Base-by-base conservation (phyloP, 2,329 filamentous ascomycete genomes). In the Dothideomycetes sp. region DNA sequence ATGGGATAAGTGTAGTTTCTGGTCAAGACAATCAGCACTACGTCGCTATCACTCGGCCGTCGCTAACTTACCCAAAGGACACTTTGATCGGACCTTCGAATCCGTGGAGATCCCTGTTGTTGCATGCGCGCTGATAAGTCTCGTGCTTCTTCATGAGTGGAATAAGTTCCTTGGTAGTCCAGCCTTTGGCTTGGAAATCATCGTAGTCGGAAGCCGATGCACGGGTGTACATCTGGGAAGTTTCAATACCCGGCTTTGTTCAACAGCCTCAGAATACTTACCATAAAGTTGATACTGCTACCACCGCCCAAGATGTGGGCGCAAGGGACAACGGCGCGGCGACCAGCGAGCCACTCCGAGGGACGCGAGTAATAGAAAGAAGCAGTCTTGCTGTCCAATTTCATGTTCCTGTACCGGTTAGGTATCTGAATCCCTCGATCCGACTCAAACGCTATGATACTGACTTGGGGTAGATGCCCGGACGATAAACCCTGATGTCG, bases 21-120 rank as follows among this genome's bases (percentile, higher is more conserved):
- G 14, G 10, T n/a, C n/a, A n/a, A n/a, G n/a, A n/a, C n/a, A n/a
- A n/a, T n/a, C n/a, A n/a, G n/a, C n/a, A n/a, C n/a, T n/a, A n/a
- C n/a, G n/a, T n/a, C n/a, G n/a, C n/a, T n/a, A n/a, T n/a, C n/a
- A n/a, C n/a, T n/a, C n/a, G n/a, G n/a, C n/a, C n/a, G n/a, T n/a
- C n/a, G n/a, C n/a, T n/a, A n/a, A n/a, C 30, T 15, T 16, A 32
- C 30, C 81, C 80, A 47, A 87, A 87, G 0, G 81, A 86, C 30
- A 86, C 81, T 62, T 86, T 86, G 64, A 87, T 86, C 0, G 84
- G 84, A 0, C 84, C 83, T 24, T 85, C 81, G 41, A 79, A 84
- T 1, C 84, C 84, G 52, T 89, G 84, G 16, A 83, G 57, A 8
- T 83, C 78, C 45, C 72, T 71, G 49, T 69, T 69, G 47, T 68